Base-by-base conservation (phyloP, 495 filamentous ascomycete species). In the Aspergillus kassunensis region DNA sequence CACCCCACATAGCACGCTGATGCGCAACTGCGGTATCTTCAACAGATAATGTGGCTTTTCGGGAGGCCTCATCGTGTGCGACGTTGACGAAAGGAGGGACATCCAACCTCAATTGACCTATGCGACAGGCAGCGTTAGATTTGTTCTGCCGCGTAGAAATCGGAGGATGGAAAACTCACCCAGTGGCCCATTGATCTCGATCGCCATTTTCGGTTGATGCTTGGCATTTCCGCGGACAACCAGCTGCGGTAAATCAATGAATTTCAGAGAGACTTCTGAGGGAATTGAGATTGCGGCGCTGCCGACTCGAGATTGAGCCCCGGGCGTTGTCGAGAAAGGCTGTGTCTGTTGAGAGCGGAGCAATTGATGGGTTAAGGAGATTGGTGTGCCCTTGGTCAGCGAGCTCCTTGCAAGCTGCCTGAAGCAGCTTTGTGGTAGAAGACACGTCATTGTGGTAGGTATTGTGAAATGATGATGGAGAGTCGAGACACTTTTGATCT, bases 1-100 rank as follows among this genome's bases (percentile, higher is more conserved):
- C 77, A 95, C 93, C 93, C 93, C 93, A 98, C 92, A 97, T 97
- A 68, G 87, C 92, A 63, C 89, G 82, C 71, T 98, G 93, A 44
- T 87, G 78, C 61, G 84, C 80, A 20, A 81, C 56, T 6, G 76
- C 59, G 9, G 66, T 60, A 68, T 97, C 80, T 53, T 82, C 56
- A 12, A 97, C 76, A 27, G 74, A 82, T 44, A 98, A 63, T 8
- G 70, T 78, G 9, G 83, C 84, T 61, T 83, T 88, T 35, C 76
- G 70, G 19, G 72, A 61, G 8, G 73, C 67, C 30, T 74, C 69
- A 60, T 93, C 84, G 33, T 85, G 78, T 51, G 80, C 73, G 42
- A 96, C 76, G 15, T 72, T 82, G 54, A 97, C 69, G 57, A 82
- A 97, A 1, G 81, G 71, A 34, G 89, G 90, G 13, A 96, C 71